Evolutionary conservation across 2,329 filamentous ascomycete genomes (phyloP).

Genomic region (Aureobasidium mangrovei): DNA sequence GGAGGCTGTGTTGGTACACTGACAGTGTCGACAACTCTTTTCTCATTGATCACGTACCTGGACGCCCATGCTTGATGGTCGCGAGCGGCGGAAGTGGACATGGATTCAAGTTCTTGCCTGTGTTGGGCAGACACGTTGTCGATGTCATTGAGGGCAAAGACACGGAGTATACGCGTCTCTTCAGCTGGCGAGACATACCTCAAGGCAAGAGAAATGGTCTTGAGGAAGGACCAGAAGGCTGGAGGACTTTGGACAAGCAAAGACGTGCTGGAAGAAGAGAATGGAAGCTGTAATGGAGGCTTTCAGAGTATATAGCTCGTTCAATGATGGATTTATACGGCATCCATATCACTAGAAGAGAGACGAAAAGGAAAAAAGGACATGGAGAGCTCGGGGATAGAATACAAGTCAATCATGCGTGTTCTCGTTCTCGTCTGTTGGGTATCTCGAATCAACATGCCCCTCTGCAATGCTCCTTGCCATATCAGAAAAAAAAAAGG

Average conservation of each 20-base stretch:
- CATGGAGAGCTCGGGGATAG: too few species aligned
- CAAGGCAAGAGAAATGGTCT: conserved; percentile 21
- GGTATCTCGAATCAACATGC: too few species aligned
- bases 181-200: conserved; percentile 20
- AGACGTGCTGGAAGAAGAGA: conserved; percentile 18
- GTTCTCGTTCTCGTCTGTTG: too few species aligned
- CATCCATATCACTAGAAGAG: background rate
- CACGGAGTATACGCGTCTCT: conserved; percentile 21
- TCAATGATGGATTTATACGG: background rate
- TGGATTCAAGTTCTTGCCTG: conserved; percentile 27
- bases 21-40: conserved; percentile 18
- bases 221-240: conserved; percentile 23
- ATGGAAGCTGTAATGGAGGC: conserved; percentile 16
- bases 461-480: too few species aligned
- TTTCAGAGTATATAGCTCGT: background rate
- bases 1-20: conserved; percentile 18
- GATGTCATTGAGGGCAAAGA: conserved; percentile 20
- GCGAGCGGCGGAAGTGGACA: conserved; percentile 26
- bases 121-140: conserved; percentile 23
- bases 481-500: too few species aligned
- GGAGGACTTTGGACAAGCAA: conserved; percentile 24
- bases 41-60: conserved; percentile 15
- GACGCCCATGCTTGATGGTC: conserved; percentile 20
- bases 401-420: too few species aligned
- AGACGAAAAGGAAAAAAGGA: too few species aligned